These are phyloP conservation scores for Hirschioporus abietinus DNA, from an alignment of 768 basidiomycete species.

Conservation along the genomic window DNA sequence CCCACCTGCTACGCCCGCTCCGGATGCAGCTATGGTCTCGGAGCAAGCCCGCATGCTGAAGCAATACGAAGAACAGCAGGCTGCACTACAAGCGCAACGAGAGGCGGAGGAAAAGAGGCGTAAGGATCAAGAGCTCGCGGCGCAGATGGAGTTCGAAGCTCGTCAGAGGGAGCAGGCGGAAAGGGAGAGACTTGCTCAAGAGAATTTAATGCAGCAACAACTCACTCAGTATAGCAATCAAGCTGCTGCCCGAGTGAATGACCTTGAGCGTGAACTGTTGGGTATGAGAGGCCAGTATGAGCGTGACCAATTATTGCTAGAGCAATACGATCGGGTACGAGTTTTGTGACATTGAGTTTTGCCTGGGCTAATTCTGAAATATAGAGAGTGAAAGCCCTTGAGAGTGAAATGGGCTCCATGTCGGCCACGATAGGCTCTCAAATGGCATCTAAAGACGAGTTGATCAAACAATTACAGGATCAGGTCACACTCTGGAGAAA, in stretches of 20 bases:
- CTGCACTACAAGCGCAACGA: constrained; percentile 73
- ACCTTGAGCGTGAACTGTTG: constrained; percentile 86
- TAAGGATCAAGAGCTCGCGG: constrained; percentile 68
- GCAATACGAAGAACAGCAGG: constrained; percentile 94
- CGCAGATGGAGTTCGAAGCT: constrained; percentile 85
- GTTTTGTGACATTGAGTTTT: constrained; percentile 7
- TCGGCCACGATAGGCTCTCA: constrained; percentile 77
- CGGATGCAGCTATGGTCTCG: constrained; percentile 65
- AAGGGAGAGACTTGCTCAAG: constrained; percentile 82
- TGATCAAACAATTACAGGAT: constrained; percentile 93
- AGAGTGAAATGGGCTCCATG: constrained; percentile 78
- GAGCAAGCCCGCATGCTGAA: constrained; percentile 95
- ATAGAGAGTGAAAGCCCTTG: constrained; percentile 92
- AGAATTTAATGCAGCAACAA: constrained; percentile 79
- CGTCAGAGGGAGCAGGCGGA: constrained; percentile 86
- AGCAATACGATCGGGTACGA: constrained; percentile 93
- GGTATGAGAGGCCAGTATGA: constrained; percentile 97
- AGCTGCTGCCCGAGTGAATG: constrained; percentile 66
- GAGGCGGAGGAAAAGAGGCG: constrained; percentile 82
- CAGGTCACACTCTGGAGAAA: constrained; percentile 96
- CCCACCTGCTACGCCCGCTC: constrained; percentile 66
- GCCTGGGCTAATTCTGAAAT: constrained; percentile 11
- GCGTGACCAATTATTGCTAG: constrained; percentile 93
- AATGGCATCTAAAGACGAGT: constrained; percentile 86
- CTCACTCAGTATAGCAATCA: constrained; percentile 78